Percentiles rank a stretch among this genome's conserved stretches.
These are phyloP conservation scores for Metarhizium anisopliae DNA, from an alignment of 2,329 filamentous ascomycete species.

Conservation along the genomic window DNA sequence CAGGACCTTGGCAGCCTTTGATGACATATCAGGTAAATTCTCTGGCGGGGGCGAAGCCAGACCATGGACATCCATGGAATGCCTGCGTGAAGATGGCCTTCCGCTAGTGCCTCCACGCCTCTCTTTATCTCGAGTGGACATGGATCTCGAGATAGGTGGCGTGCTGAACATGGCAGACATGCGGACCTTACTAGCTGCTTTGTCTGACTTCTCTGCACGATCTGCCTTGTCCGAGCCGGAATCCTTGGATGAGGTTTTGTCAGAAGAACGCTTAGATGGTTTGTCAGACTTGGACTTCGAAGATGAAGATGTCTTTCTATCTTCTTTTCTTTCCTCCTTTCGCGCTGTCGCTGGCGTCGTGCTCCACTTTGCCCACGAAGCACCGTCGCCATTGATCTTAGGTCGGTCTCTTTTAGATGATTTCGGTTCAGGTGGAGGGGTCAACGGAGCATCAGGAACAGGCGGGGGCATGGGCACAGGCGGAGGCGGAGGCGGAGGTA, in stretches of 20 bases:
- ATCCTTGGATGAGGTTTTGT: conserved; percentile 55
- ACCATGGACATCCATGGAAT: conserved; percentile 57
- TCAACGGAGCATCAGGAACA: conserved; percentile 37
- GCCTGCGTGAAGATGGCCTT: conserved; percentile 58
- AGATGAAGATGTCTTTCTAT: conserved; percentile 24
- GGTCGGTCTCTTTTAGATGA: conserved; percentile 66
- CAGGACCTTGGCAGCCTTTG: conserved; percentile 72
- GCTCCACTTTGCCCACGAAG: conserved; percentile 70
- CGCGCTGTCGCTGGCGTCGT: conserved; percentile 39
- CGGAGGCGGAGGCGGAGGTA: conserved; percentile 30
- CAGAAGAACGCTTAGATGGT: conserved; percentile 40
- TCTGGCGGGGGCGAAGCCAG: conserved; percentile 67
- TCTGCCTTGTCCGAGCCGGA: conserved; percentile 66
- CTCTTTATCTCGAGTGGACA: conserved; percentile 58
- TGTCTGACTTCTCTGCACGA: conserved; percentile 32
- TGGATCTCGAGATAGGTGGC: conserved; percentile 58
- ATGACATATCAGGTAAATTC: conserved; percentile 52
- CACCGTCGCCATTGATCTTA: conserved; percentile 62
- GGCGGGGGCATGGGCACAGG: conserved; percentile 40
- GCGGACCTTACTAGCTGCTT: conserved; percentile 44
- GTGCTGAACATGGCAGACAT: conserved; percentile 58
- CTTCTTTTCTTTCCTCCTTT: conserved; percentile 33
- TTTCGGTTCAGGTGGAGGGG: conserved; percentile 46
- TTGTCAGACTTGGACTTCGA: conserved; percentile 61
- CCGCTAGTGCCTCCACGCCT: conserved; percentile 36